These are phyloP conservation scores for Claviceps paspali DNA, from an alignment of 2,329 filamentous ascomycete species.

Conservation along the genomic window DNA sequence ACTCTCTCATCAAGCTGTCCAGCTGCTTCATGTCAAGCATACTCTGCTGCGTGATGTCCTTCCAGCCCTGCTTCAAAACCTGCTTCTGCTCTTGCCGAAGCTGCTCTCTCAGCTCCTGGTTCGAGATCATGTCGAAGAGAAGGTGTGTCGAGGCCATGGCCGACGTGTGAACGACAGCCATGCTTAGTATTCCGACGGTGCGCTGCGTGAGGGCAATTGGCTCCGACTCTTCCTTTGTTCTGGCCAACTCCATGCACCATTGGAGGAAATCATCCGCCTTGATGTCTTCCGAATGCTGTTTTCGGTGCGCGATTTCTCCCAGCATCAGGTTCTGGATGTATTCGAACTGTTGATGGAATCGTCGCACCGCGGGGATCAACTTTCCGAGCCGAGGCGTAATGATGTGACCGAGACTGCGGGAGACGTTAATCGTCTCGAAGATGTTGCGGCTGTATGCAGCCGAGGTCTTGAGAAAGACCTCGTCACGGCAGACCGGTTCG, in stretches of 20 bases:
- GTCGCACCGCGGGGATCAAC: constrained; percentile 3
- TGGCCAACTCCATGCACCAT: constrained; percentile 8
- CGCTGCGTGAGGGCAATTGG: constrained; percentile 6
- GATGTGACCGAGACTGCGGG: constrained; percentile 5
- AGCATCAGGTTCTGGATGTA: constrained; percentile 8
- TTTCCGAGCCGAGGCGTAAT: constrained; percentile 1
- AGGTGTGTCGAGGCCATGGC: constrained; percentile 9
- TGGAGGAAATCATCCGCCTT: constrained; percentile 8
- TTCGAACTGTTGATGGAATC: constrained; percentile 5
- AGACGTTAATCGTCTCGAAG: constrained; percentile 7
- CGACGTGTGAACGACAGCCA: constrained; percentile 10
- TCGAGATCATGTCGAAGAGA: constrained; percentile 7
- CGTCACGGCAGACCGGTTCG: constrained; percentile 7
- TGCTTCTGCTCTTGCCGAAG: constrained; percentile 5
- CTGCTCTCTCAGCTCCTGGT: constrained; percentile 1
- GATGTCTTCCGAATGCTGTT: constrained; percentile 6
- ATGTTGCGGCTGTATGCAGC: constrained; percentile 8
- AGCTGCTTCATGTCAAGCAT: constrained; percentile 10
- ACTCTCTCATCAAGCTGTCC: constrained; percentile 10
- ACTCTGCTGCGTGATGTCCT: constrained; percentile 6
- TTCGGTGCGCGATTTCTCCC: no score
- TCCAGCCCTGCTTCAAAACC: constrained; percentile 4
- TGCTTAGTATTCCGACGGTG: constrained; percentile 8
- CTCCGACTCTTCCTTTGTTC: constrained; percentile 5
- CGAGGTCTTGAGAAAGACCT: constrained; percentile 6